Base-by-base conservation (phyloP, 176 grass and related monocot genomes). In the Oryza glaberrima region DNA sequence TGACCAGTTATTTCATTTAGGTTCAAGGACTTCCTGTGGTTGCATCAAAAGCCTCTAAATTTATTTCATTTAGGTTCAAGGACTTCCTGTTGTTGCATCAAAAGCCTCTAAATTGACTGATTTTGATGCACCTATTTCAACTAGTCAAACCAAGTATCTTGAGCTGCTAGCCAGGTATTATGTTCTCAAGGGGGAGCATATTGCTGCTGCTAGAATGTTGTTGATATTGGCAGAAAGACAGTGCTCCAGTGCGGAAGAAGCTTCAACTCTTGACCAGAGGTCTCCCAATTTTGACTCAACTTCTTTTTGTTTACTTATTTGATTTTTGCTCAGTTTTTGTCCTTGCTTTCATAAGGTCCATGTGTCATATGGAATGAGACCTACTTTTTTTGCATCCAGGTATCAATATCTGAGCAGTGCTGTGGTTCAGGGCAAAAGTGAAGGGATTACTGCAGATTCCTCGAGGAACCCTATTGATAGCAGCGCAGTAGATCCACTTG, bases 321-420 rank as follows among this genome's bases (percentile, higher is more conserved):
- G 3, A 36, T 36, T 36, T 36, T 65, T 8, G 23, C 17, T 84
- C 58, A 75, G 67, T 22, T 75, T 92, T 83, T 76, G 30, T 84
- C 10, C 71, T 83, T 88, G 86, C n/a, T 81, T 73, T 69, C 14
- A 41, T 36, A 77, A 70, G 3, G 47, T 47, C 36, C 25, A 36
- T 69, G 15, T 17, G 35, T 82, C 80, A 19, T 79, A 11, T 7
- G 38, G 38, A 48, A 60, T 82, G 80, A 90, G 15, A 76, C 46
- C 43, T 78, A 60, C 71, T 90, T 87, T 77, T 77, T 36, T 82
- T 36, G 25, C 82, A 90, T 90, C 69, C 83, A 98, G 96, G 90
- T 92, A 79, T 74, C 91, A 95, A 61, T 95, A 94, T 93, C 70
- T 95, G 75, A 95, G 93, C 86, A 95, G 88, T 75, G 96, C 96